Percentiles rank a stretch among this genome's conserved stretches.
phyloP scores from a whole-genome alignment of 192 early-diverging fungal genomes.

The Fimicolochytrium jonesii region DNA sequence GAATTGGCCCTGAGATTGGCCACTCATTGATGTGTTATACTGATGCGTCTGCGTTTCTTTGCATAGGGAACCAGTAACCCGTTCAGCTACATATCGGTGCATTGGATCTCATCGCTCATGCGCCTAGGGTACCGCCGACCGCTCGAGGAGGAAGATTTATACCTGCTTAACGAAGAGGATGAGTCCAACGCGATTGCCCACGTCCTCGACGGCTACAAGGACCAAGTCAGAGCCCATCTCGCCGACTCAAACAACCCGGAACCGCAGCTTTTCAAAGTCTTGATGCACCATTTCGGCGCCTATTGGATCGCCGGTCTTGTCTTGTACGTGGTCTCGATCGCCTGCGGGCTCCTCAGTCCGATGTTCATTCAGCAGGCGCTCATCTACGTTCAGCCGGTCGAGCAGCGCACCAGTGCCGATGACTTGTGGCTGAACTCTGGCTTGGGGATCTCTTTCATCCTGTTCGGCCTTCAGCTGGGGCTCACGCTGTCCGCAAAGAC shows the following conservation, averaged over 20 bases:
- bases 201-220: neutral
- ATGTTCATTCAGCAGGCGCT: constrained; percentile 14
- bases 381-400: constrained; percentile 3
- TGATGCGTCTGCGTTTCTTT: too few species aligned
- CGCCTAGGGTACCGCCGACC: neutral
- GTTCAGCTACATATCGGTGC: neutral
- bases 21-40: too few species aligned
- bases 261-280: neutral
- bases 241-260: neutral
- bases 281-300: neutral
- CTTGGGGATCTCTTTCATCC: neutral
- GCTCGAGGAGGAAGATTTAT: neutral
- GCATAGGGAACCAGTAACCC: too few species aligned
- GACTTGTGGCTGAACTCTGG: neutral
- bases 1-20: too few species aligned
- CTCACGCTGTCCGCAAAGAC: neutral
- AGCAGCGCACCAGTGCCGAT: neutral
- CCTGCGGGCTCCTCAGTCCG: neutral
- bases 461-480: neutral
- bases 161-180: neutral
- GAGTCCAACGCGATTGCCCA: neutral
- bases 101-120: neutral
- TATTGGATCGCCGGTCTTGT: neutral
- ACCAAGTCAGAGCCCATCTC: neutral
- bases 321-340: neutral